A percentile compares a stretch with the other conserved stretches of the same genome.
These are phyloP conservation scores for Rhododendron molle DNA, from an alignment of 148 eudicot genomes.

Conservation along the genomic window DNA sequence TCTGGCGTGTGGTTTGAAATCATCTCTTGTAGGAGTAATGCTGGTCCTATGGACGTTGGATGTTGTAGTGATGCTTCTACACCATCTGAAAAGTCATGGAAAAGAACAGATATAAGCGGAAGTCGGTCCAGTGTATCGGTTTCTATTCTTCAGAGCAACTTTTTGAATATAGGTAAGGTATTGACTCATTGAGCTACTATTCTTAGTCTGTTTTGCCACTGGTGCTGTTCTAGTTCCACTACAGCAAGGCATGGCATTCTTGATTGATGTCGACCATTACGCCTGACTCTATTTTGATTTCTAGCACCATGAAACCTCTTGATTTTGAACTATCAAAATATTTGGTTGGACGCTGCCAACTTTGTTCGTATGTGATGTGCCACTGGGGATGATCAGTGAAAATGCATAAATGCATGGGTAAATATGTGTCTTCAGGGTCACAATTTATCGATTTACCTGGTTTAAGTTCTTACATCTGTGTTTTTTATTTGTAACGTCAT, in stretches of 20 bases:
- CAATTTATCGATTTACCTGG: background rate
- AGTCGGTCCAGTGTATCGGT: constrained; percentile 35
- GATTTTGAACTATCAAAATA: background rate
- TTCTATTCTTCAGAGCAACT: constrained; percentile 71
- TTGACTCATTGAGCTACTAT: background rate
- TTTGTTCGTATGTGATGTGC: background rate
- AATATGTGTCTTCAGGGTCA: background rate
- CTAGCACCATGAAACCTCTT: background rate
- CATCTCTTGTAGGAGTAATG: constrained; percentile 26
- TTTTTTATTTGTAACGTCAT: background rate
- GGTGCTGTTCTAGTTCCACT: background rate
- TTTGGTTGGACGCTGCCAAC: background rate
- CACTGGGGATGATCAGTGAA: background rate
- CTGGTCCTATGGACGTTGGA: constrained; percentile 19
- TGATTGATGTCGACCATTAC: background rate
- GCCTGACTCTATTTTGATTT: constrained; percentile 3
- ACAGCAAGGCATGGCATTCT: background rate
- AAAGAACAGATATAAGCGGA: constrained; percentile 18
- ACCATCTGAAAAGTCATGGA: constrained; percentile 25
- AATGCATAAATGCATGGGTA: background rate
- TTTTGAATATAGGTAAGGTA: constrained; percentile 55
- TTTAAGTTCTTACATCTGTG: background rate
- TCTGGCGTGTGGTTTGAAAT: constrained; percentile 79
- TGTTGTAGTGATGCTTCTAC: constrained; percentile 11
- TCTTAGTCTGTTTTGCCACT: background rate